Evolutionary conservation across 768 basidiomycete species (phyloP).

Genomic region (Lentinula raphanica): DNA sequence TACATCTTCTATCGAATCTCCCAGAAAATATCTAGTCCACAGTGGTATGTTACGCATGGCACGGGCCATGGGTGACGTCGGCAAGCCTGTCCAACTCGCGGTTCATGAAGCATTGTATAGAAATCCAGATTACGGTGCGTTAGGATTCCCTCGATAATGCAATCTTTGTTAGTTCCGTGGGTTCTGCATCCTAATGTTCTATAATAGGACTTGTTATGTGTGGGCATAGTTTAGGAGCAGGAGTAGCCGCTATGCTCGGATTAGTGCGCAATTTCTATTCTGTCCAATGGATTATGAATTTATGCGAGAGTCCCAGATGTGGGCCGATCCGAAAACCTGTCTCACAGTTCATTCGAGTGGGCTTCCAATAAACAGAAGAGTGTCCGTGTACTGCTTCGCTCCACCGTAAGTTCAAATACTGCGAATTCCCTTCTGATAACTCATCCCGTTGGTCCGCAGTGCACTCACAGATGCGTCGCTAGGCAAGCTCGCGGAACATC

Average conservation of each 20-base stretch:
- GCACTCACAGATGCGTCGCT: slow-evolving; percentile 60
- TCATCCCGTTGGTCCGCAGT: slow-evolving; percentile 26
- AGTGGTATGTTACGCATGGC: slow-evolving; percentile 81
- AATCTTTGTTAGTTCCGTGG: neutral
- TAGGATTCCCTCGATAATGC: slow-evolving; percentile 7
- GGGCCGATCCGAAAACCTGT: slow-evolving; percentile 79
- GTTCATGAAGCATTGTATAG: slow-evolving; percentile 62
- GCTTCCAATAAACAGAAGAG: slow-evolving; percentile 58
- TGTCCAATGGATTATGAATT: slow-evolving; percentile 5
- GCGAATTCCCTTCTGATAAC: neutral
- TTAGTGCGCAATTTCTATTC: slow-evolving; percentile 36
- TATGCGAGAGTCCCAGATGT: slow-evolving; percentile 48
- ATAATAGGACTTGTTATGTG: slow-evolving; percentile 63
- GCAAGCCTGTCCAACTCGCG: slow-evolving; percentile 73
- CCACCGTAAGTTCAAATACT: slow-evolving; percentile 54
- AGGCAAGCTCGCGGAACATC: slow-evolving; percentile 49
- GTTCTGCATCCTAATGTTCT: neutral
- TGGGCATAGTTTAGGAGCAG: slow-evolving; percentile 82
- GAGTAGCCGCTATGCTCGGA: slow-evolving; percentile 70
- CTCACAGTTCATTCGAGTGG: slow-evolving; percentile 65
- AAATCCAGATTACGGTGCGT: slow-evolving; percentile 69
- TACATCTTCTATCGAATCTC: slow-evolving; percentile 15
- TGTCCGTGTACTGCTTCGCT: slow-evolving; percentile 74
- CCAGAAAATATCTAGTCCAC: slow-evolving; percentile 56
- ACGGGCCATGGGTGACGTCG: slow-evolving; percentile 67